These are phyloP conservation scores for Colletotrichum costaricense DNA, from an alignment of 2,329 filamentous ascomycete genomes.

Conservation along the genomic window DNA sequence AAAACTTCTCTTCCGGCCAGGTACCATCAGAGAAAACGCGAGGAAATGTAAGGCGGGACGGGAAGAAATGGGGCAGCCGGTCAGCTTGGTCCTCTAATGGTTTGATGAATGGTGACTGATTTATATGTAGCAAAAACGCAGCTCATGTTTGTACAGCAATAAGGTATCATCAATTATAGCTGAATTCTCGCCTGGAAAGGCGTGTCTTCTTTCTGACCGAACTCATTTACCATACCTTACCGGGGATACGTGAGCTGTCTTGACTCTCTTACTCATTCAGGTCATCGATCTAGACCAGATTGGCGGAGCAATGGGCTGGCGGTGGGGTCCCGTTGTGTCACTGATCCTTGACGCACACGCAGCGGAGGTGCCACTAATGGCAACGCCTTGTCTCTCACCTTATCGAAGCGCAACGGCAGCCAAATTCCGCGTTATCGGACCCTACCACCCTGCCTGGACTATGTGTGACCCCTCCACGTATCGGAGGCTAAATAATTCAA, in stretches of 20 bases:
- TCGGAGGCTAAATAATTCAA: slow-evolving; percentile 30
- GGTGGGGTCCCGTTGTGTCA: not conserved
- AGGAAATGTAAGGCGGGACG: not conserved
- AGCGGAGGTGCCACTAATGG: slow-evolving; percentile 36
- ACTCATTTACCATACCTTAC: not conserved
- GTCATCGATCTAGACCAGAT: slow-evolving; percentile 5
- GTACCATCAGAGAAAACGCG: not conserved
- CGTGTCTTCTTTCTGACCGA: not conserved
- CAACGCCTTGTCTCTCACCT: slow-evolving; percentile 22
- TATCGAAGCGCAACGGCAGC: slow-evolving; percentile 30
- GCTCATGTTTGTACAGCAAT: not conserved
- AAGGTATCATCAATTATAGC: not conserved
- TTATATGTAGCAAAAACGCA: not conserved
- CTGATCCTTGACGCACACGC: slow-evolving; percentile 2
- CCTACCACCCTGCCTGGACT: slow-evolving; percentile 16
- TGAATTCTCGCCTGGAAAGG: no score
- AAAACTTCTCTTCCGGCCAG: not conserved
- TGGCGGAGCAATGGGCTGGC: not conserved
- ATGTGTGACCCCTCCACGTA: slow-evolving; percentile 25
- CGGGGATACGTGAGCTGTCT: not conserved
- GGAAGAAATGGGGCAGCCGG: not conserved
- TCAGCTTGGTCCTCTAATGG: not conserved
- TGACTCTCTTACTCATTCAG: not conserved
- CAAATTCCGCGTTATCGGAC: slow-evolving; percentile 33
- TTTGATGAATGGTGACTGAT: not conserved